A percentile compares a stretch with the other conserved stretches of the same genome.
Conservation (phyloP, 768 basidiomycete genomes). For the Rhizopogon roseolus region DNA sequence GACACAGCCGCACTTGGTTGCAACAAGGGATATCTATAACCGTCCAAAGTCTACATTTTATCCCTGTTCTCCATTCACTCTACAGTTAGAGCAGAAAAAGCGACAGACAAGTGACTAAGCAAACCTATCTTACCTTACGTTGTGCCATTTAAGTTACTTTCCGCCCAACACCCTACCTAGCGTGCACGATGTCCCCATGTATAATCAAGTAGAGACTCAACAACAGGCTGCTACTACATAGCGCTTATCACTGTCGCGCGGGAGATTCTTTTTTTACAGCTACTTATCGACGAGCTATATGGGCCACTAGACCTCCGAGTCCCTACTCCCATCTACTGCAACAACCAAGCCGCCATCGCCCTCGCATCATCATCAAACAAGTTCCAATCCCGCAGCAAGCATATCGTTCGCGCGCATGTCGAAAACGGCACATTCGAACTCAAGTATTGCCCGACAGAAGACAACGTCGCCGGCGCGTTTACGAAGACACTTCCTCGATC, state of each 20-base stretch:
- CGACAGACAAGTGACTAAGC: neutral
- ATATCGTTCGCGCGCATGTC: slow-evolving; percentile 29
- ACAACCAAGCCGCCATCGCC: slow-evolving; percentile 27
- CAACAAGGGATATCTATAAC: no score
- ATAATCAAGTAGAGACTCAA: neutral
- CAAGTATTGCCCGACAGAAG: slow-evolving; percentile 12
- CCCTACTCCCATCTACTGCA: slow-evolving; percentile 2
- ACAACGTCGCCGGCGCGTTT: neutral
- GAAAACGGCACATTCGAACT: slow-evolving; percentile 8
- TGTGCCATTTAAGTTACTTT: neutral
- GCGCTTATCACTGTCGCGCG: neutral
- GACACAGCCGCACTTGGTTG: no score
- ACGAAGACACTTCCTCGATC: neutral
- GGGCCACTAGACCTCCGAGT: slow-evolving; percentile 9
- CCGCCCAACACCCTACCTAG: neutral
- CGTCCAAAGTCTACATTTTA: no score
- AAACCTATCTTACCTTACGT: neutral
- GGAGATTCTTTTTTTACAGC: neutral
- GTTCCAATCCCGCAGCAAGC: slow-evolving; percentile 29
- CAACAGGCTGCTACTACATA: neutral
- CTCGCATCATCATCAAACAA: slow-evolving; percentile 19
- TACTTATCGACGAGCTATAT: neutral
- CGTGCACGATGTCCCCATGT: neutral
- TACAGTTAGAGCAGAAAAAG: neutral
- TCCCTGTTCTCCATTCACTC: neutral